A percentile compares a stretch with the other conserved stretches of the same genome.
phyloP scores from a whole-genome alignment of 176 grass and related monocot genomes.

The Hordeum vulgare region MorexV3_pseudomolecules_assembly NC_058521.1:178316812-178317311 shows the following conservation, averaged over 20 bases:
- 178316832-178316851: constrained; percentile 97
- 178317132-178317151: not conserved
- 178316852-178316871: constrained; percentile 94
- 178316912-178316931: not conserved
- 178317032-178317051: constrained; percentile 86
- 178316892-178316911: constrained; percentile 45
- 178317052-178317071: constrained; percentile 88
- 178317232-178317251: no score
- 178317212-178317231: no score
- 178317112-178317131: not conserved
- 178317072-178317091: constrained; percentile 95
- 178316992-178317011: constrained; percentile 25
- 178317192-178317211: no score
- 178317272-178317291: no score
- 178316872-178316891: constrained; percentile 95
- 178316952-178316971: not conserved
- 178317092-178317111: constrained; percentile 67
- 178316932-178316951: not conserved
- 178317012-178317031: constrained; percentile 97
- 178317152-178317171: not conserved
- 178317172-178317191: constrained; percentile 2
- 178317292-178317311: no score
- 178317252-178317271: no score
- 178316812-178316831: constrained; percentile 41
- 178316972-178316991: constrained; percentile 4